Evolutionary conservation across 2,329 filamentous ascomycete species (phyloP), one percentile per base, ranked within the genome.

Genomic region (Venturiaceae sp.): DNA sequence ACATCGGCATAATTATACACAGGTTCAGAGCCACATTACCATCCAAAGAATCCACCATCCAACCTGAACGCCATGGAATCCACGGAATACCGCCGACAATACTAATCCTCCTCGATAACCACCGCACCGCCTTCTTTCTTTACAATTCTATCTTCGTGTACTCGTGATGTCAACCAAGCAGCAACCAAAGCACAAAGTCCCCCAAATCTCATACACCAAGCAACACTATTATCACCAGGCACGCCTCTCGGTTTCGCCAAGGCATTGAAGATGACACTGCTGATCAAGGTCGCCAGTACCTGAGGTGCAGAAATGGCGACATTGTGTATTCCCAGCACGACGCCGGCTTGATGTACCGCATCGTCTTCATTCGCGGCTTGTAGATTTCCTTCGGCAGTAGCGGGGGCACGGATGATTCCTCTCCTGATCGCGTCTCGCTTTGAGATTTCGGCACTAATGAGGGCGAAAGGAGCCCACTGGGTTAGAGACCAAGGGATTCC

Each of bases 261-360:
- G 41, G 86, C 75, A 67, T 84, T 86, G 76, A 97, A 97, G 62
- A 97, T 88, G 60, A 87, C 77, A 67, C 87, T 91, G 60, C 89
- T 92, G 26, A 88, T 84, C 30, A 96, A 75, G 5, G 91, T 96
- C 11, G 92, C 91, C 58, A 96, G 80, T 61, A 96, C 92, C 69
- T 97, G 92, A 1, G 92, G 92, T 5, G 90, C 85, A 0, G 92
- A 90, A 64, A 97, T 88, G 16, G 92, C 87, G 74, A 97, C 92
- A 71, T 97, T 97, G 77, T 97, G 92, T 58, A 97, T 91, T 8
- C 92, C 92, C 2, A 97, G 80, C 47, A 97, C 90, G 41, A 96
- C 88, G 44, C 92, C 91, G 4, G 91, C 90, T 68, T 94, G 87
- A 66, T 92, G 88, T 2, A 83, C 77, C 39, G 83, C 78, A 2